These are phyloP conservation scores for Auricularia cornea DNA, from an alignment of 768 basidiomycete genomes.

Conservation along the genomic window DNA sequence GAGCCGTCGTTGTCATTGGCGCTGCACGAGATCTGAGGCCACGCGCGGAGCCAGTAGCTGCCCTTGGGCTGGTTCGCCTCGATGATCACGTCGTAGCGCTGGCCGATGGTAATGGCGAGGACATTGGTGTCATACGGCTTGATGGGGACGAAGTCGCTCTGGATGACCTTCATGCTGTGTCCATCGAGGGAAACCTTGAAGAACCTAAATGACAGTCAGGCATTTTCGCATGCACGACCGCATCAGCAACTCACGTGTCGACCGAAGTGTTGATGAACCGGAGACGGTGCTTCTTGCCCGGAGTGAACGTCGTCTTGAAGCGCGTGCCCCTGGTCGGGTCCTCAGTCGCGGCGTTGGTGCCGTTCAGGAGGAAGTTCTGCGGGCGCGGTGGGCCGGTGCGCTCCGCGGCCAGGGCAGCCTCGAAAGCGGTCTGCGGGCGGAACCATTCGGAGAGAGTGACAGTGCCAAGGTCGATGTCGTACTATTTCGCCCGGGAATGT, in stretches of 20 bases:
- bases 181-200: conserved; percentile 4
- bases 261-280: conserved; percentile 5
- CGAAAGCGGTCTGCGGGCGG: not conserved
- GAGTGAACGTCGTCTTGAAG: conserved; percentile 2
- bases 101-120: conserved; percentile 1
- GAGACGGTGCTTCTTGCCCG: conserved; percentile 6
- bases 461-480: not conserved
- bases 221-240: not conserved
- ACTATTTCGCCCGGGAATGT: not conserved
- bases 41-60: not conserved
- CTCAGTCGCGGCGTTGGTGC: not conserved
- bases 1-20: not conserved
- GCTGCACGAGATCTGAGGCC: not conserved
- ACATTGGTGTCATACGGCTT: not conserved
- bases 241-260: not conserved
- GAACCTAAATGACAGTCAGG: not conserved
- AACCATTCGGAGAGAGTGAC: conserved; percentile 1
- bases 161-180: conserved; percentile 4
- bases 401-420: not conserved
- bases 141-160: not conserved
- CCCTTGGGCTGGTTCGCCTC: not conserved
- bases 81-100: conserved; percentile 5
- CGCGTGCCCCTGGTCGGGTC: not conserved
- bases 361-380: not conserved
- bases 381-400: not conserved